Evolutionary conservation across 306 rosid genomes (phyloP).

Genomic region (Potentilla sterilis): DNA sequence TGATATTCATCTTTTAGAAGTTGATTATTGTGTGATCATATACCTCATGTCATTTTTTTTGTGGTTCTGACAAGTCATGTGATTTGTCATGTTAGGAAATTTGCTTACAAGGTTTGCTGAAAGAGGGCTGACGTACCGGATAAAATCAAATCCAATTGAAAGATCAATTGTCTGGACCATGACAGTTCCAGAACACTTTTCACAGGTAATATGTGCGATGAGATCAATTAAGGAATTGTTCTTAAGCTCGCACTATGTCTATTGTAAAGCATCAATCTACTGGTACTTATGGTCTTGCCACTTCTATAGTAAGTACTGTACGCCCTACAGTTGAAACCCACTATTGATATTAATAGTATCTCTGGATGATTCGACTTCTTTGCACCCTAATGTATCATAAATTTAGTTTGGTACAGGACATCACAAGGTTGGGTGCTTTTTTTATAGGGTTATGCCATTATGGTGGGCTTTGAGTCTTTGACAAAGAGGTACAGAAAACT

Average conservation of each 20-base stretch:
- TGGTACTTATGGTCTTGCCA: too few species aligned
- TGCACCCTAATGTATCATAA: neutral
- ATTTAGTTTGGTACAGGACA: neutral
- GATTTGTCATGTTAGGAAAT: constrained; percentile 50
- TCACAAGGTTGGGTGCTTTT: neutral
- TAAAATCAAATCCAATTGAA: constrained; percentile 73
- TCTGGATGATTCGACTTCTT: neutral
- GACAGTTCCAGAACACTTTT: constrained; percentile 78
- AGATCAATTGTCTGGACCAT: constrained; percentile 87
- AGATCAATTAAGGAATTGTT: neutral
- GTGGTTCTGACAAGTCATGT: constrained; percentile 8
- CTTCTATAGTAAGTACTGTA: neutral
- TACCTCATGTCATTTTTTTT: neutral
- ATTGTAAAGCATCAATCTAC: too few species aligned
- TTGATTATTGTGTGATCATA: neutral
- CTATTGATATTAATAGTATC: neutral
- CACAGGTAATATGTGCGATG: constrained; percentile 50
- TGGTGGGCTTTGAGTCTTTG: neutral
- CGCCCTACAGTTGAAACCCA: neutral
- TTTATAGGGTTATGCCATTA: neutral
- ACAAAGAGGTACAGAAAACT: neutral
- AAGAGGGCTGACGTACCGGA: constrained; percentile 68
- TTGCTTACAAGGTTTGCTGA: constrained; percentile 84
- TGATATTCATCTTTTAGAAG: neutral
- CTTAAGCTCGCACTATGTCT: neutral